A percentile compares a stretch with the other conserved stretches of the same genome.
These are phyloP conservation scores for Hexamita inflata DNA, from an alignment of 208 protist genomes.

Conservation along the genomic window DNA sequence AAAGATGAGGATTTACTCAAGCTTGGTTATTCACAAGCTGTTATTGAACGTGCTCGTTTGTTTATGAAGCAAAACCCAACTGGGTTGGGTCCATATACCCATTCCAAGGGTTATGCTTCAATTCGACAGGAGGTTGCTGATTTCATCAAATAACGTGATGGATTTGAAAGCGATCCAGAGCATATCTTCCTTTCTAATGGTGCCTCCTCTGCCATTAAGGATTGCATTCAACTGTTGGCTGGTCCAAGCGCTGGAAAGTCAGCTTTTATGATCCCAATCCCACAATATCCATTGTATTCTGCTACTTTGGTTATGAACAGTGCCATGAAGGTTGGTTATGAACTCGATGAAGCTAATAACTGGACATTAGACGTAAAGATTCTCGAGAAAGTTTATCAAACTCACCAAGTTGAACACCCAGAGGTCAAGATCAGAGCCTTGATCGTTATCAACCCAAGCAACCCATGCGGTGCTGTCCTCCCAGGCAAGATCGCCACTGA, in stretches of 20 bases:
- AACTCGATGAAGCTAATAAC: constrained; percentile 67
- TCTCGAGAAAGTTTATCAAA: constrained; percentile 43
- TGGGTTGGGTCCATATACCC: constrained; percentile 76
- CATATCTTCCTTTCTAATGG: constrained; percentile 87
- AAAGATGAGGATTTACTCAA: constrained; percentile 33
- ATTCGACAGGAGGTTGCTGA: constrained; percentile 60
- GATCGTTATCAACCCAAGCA: constrained; percentile 95
- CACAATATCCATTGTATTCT: constrained; percentile 97
- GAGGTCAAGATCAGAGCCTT: constrained; percentile 59
- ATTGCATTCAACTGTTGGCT: constrained; percentile 59
- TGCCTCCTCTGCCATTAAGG: constrained; percentile 68
- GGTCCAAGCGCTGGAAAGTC: neutral
- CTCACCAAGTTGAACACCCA: constrained; percentile 51
- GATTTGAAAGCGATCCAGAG: constrained; percentile 39
- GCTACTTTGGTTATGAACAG: constrained; percentile 76
- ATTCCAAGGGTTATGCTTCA: constrained; percentile 57
- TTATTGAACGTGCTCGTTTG: neutral
- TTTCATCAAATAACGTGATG: constrained; percentile 78
- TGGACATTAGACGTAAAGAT: constrained; percentile 64
- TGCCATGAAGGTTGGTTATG: constrained; percentile 69
- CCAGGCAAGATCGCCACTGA: constrained; percentile 58
- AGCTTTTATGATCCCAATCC: constrained; percentile 81
- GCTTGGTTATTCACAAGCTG: neutral
- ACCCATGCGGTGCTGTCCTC: constrained; percentile 82
- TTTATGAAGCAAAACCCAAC: constrained; percentile 27